Evolutionary conservation across 441 rosid genomes (phyloP), one percentile per base, ranked within the genome.

Genomic region (Theobroma grandiflorum): DNA sequence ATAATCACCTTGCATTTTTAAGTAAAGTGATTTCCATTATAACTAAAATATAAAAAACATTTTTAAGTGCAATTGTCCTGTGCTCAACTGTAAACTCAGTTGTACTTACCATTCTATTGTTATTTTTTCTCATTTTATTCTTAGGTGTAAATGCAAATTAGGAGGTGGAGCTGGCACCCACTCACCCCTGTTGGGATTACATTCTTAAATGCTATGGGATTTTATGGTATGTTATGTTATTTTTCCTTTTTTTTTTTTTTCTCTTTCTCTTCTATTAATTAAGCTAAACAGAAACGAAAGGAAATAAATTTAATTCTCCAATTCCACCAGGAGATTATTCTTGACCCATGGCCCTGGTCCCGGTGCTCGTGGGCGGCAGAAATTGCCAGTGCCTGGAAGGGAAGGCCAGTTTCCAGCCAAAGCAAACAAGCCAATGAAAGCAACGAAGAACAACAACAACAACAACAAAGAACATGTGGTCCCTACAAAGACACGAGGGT

Each of bases 401-500:
- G 8, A 20, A 57, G 11, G 33, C 33, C 12, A 26, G 3, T 14
- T 52, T 16, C 57, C 57, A 12, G n/a, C 57, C 57, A 10, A 47
- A 61, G 26, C 8, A 61, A 61, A 61, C 38, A 61, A 59, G 33
- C 69, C 45, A 35, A 26, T 18, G 14, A 66, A 38, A 49, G 4
- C 15, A 14, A 68, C 2, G 10, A 43, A 43, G 52, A 67, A 67
- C n/a, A 20, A 43, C 9, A 57, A 53, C 8, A 57, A 53, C 8
- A 6, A 53, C 31, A 26, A 26, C 31, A 26, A 42, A 63, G 68
- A 68, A 38, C 15, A 73, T 1, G 55, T 55, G 83, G 67, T 4
- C 71, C 72, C 74, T 80, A 53, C 11, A 5, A 45, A 61, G 33
- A 75, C 70, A 77, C 65, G 73, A 57, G 82, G 53, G 45, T 22